Evolutionary conservation across 169 alveolate genomes (phyloP).

Genomic region (Theileria parva): DNA sequence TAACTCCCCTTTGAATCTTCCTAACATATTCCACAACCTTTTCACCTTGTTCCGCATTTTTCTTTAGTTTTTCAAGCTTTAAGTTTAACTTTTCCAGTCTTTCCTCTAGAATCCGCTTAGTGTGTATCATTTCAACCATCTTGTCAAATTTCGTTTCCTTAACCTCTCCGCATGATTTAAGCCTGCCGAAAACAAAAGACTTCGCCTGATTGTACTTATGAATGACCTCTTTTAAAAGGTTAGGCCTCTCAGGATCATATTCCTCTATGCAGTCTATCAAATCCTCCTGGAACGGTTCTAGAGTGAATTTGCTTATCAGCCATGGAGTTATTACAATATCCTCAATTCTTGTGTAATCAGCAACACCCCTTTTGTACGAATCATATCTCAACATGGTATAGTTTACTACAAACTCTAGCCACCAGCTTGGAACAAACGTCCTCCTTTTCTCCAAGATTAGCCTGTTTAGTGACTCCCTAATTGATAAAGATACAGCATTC

Average conservation of each 20-base stretch:
- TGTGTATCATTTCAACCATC: slow-evolving; percentile 32
- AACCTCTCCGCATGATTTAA: not conserved
- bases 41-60: slow-evolving; percentile 48
- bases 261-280: not conserved
- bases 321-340: slow-evolving; percentile 27
- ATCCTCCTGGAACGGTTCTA: slow-evolving; percentile 2
- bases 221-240: not conserved
- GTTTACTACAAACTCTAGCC: slow-evolving; percentile 43
- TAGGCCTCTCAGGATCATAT: slow-evolving; percentile 10
- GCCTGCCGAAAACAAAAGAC: not conserved
- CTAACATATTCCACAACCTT: slow-evolving; percentile 23
- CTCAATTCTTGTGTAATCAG: slow-evolving; percentile 2
- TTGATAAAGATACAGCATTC: slow-evolving; percentile 32
- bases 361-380: not conserved
- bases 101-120: slow-evolving; percentile 2
- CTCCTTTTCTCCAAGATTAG: slow-evolving; percentile 36
- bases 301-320: slow-evolving; percentile 21
- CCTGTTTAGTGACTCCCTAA: slow-evolving; percentile 48
- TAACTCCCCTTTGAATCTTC: slow-evolving; percentile 24
- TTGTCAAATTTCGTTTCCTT: not conserved
- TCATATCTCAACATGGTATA: slow-evolving; percentile 9
- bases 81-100: not conserved
- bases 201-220: not conserved
- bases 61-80: slow-evolving; percentile 10
- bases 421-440: slow-evolving; percentile 39